phyloP scores from a whole-genome alignment of 352 stramenopile genomes.

The Globisporangium viniferum region DNA sequence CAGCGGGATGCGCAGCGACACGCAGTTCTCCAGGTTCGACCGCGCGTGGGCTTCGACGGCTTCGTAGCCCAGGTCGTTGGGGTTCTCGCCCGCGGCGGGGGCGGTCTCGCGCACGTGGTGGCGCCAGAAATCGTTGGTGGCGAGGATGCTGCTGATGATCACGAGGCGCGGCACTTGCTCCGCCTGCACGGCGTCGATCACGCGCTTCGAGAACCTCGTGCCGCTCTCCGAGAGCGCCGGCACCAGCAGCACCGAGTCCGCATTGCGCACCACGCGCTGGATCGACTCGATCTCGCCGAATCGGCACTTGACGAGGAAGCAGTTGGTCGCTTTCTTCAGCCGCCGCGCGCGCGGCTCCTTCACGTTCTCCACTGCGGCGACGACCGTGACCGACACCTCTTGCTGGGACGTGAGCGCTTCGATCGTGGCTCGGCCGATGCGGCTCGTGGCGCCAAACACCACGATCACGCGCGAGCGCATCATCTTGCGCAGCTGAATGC shows the following conservation, averaged over 20 bases:
- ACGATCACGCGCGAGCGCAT: conserved; percentile 60
- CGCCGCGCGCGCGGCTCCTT: conserved; percentile 46
- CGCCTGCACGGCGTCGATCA: conserved; percentile 49
- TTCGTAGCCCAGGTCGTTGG: conserved; percentile 44
- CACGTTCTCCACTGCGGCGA: conserved; percentile 53
- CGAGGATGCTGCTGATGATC: conserved; percentile 65
- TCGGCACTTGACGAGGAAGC: conserved; percentile 58
- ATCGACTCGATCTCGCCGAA: conserved; percentile 45
- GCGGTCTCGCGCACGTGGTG: not conserved
- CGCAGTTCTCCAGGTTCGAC: conserved; percentile 35
- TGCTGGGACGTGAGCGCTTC: conserved; percentile 40
- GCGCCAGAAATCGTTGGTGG: conserved; percentile 34
- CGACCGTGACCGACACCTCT: conserved; percentile 43
- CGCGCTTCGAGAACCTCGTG: conserved; percentile 59
- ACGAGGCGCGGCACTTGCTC: conserved; percentile 55
- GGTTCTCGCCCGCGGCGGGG: conserved; percentile 16
- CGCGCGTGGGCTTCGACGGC: conserved; percentile 67
- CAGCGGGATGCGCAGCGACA: conserved; percentile 62
- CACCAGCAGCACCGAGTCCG: conserved; percentile 62
- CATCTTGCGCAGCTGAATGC: conserved; percentile 57
- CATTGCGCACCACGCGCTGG: conserved; percentile 60
- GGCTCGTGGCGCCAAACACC: conserved; percentile 72
- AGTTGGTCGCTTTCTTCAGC: conserved; percentile 52
- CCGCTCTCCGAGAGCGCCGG: conserved; percentile 55
- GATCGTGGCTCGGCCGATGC: conserved; percentile 54